A percentile compares a stretch with the other conserved stretches of the same genome.
These are phyloP conservation scores for Cucurbita argyrosperma DNA, from an alignment of 306 rosid genomes.

Conservation along the genomic window DNA sequence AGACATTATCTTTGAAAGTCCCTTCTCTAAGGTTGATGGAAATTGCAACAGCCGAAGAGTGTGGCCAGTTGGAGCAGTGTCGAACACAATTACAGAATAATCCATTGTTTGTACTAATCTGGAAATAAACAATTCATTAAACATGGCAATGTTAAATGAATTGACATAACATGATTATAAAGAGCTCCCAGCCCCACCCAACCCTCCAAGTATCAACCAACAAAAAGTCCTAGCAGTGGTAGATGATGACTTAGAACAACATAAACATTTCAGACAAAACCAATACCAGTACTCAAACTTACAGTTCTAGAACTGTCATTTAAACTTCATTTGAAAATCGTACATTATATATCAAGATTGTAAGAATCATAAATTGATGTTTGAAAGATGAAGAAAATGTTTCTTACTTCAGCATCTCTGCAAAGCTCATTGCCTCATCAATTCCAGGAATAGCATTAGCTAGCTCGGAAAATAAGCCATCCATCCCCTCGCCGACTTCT, in stretches of 20 bases:
- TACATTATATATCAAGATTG: not conserved
- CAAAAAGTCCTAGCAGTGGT: not conserved
- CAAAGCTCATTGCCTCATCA: constrained; percentile 99
- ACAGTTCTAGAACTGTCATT: not conserved
- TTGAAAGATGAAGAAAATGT: not conserved
- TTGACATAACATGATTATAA: not conserved
- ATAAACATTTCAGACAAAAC: not conserved
- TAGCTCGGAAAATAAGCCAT: constrained; percentile 57
- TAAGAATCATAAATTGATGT: too few relatives aligned
- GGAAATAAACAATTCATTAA: constrained; percentile 12
- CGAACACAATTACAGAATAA: constrained; percentile 90
- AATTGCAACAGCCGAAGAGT: constrained; percentile 90
- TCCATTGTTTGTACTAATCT: constrained; percentile 99
- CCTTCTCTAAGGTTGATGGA: constrained; percentile 91
- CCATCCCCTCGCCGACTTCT: constrained; percentile 75
- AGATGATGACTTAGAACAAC: not conserved
- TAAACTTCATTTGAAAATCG: not conserved
- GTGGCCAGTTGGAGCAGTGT: constrained; percentile 99
- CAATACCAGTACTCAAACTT: not conserved
- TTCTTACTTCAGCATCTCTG: constrained; percentile 93
- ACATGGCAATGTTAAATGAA: not conserved
- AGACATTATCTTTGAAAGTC: constrained; percentile 85
- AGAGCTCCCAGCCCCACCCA: not conserved
- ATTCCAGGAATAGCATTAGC: constrained; percentile 98
- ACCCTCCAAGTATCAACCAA: not conserved